Evolutionary conservation across 2,329 filamentous ascomycete genomes (phyloP).

Genomic region (Fusarium nelsonii): DNA sequence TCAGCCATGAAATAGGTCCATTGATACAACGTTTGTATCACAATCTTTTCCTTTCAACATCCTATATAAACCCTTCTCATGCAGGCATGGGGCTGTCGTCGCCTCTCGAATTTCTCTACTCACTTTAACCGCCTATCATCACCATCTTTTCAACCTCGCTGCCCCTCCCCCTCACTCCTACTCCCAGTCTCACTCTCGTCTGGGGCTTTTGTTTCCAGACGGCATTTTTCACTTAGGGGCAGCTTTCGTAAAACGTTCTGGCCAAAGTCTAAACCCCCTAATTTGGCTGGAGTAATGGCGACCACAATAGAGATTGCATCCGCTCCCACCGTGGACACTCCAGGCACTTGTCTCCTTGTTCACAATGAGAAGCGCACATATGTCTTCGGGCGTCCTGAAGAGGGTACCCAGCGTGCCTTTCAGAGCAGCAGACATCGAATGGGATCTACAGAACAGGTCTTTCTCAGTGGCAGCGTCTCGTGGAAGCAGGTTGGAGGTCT

Average conservation of each 20-base stretch:
- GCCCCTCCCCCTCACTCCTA: not conserved
- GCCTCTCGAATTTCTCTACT: conserved; percentile 36
- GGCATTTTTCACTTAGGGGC: not conserved
- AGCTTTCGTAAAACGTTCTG: not conserved
- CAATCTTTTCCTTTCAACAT: not conserved
- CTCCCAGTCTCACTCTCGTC: not conserved
- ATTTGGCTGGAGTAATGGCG: conserved; percentile 67
- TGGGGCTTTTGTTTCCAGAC: conserved; percentile 14
- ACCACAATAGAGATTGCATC: conserved; percentile 80
- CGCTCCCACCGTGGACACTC: conserved; percentile 88
- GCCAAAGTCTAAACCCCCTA: not conserved
- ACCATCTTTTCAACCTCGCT: not conserved
- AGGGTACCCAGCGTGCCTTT: conserved; percentile 86
- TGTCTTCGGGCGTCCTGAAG: conserved; percentile 82
- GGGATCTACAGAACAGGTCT: conserved; percentile 78
- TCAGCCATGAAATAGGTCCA: conserved; percentile 11
- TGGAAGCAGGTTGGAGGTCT: conserved; percentile 86
- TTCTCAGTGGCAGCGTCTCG: conserved; percentile 81
- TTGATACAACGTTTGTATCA: conserved; percentile 12
- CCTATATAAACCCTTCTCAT: conserved; percentile 35
- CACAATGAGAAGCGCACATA: conserved; percentile 88
- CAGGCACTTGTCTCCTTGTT: conserved; percentile 80
- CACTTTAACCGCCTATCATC: conserved; percentile 22
- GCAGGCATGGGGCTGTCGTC: conserved; percentile 49
- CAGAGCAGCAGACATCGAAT: conserved; percentile 75